Conservation (phyloP, 2,329 filamentous ascomycete species). For the Hypoxylon sp. region DNA sequence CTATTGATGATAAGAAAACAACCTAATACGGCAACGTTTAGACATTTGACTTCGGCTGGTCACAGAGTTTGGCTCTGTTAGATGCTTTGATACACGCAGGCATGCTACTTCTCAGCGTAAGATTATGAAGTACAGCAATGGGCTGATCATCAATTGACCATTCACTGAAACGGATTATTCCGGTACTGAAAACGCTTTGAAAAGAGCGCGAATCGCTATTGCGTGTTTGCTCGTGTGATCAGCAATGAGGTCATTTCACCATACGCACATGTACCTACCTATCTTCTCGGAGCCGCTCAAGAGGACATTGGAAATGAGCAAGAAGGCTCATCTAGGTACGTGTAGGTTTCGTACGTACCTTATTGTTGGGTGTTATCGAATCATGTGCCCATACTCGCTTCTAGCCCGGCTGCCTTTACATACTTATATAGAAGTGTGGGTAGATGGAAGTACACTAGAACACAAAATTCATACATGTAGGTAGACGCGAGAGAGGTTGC, state of each 20-base stretch:
- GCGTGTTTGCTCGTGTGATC: conserved; percentile 33
- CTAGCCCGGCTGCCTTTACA: too few relatives aligned
- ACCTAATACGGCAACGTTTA: conserved; percentile 1
- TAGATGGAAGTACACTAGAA: too few relatives aligned
- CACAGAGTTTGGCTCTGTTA: neutral
- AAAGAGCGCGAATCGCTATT: conserved; percentile 22
- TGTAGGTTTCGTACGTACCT: neutral
- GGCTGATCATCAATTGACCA: neutral
- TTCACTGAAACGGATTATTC: conserved; percentile 10
- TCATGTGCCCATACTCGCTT: neutral
- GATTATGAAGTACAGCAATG: neutral
- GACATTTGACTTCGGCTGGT: neutral
- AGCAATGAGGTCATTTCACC: conserved; percentile 27
- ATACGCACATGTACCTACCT: conserved; percentile 3
- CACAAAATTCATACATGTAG: too few relatives aligned
- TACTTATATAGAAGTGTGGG: too few relatives aligned
- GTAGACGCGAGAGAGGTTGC: too few relatives aligned
- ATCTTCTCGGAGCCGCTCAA: neutral
- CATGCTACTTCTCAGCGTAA: neutral
- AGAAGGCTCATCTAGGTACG: neutral
- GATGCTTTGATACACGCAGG: neutral
- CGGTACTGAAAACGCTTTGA: conserved; percentile 11
- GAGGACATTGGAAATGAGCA: neutral
- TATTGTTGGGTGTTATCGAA: neutral
- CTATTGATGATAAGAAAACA: neutral